phyloP scores from a whole-genome alignment of 1,139 yeast species.

The Blastobotrys illinoisensis region DNA sequence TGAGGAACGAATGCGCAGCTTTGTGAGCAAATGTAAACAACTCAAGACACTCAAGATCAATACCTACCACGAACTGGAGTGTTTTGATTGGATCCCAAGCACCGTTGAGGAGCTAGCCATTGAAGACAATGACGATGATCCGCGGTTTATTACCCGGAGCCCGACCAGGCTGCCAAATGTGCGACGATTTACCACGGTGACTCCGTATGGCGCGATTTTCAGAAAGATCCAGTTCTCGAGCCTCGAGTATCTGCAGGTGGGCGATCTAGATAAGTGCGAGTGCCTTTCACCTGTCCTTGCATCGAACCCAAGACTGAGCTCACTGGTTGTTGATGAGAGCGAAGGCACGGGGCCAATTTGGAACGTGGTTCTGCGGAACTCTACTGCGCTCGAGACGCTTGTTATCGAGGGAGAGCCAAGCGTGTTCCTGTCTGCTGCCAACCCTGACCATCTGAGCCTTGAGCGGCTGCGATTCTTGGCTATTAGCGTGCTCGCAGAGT shows the following conservation, averaged over 20 bases:
- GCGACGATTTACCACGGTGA: constrained; percentile 5
- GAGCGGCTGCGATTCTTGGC: not conserved
- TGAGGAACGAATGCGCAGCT: constrained; percentile 3
- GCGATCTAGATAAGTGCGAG: constrained; percentile 9
- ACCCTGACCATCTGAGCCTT: not conserved
- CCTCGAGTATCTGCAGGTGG: constrained; percentile 7
- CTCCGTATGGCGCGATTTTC: constrained; percentile 10
- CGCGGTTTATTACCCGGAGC: constrained; percentile 4
- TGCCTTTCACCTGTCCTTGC: constrained; percentile 5
- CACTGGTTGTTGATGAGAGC: constrained; percentile 5
- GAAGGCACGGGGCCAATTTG: constrained; percentile 10
- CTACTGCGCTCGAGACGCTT: constrained; percentile 1
- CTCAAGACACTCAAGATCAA: constrained; percentile 4
- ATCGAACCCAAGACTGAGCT: constrained; percentile 1
- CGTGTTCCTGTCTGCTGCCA: constrained; percentile 3
- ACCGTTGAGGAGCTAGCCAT: constrained; percentile 2
- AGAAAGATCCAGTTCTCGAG: constrained; percentile 5
- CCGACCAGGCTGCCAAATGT: constrained; percentile 5
- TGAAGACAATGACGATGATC: constrained; percentile 10
- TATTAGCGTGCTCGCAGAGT: constrained; percentile 6
- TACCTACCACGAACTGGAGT: constrained; percentile 7
- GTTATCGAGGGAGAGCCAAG: constrained; percentile 11
- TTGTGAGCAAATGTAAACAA: not conserved
- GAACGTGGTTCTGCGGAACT: constrained; percentile 6
- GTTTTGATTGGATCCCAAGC: constrained; percentile 5